Evolutionary conservation across 2,329 filamentous ascomycete genomes (phyloP).

Genomic region (Chrysosporium keratinophilum): DNA sequence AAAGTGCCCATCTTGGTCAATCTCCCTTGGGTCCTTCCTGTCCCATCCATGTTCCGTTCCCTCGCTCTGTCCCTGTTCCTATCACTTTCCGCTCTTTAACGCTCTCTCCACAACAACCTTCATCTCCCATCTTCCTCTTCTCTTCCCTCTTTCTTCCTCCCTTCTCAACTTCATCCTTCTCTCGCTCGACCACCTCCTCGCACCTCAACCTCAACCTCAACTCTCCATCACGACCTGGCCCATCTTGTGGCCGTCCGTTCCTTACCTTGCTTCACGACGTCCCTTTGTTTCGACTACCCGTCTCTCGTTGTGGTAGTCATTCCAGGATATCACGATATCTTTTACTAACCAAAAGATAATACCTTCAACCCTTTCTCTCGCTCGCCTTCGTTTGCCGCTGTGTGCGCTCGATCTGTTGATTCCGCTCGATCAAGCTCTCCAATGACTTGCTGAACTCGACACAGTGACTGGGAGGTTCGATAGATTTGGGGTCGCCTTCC

Average conservation of each 20-base stretch:
- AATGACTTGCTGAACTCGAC: neutral
- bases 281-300: slow-evolving; percentile 3
- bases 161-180: slow-evolving; percentile 15
- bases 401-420: neutral
- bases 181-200: slow-evolving; percentile 14
- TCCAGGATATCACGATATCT: neutral
- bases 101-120: no score
- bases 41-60: slow-evolving; percentile 11
- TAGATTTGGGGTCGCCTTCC: neutral
- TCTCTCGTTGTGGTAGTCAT: neutral
- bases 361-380: neutral
- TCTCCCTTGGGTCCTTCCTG: slow-evolving; percentile 2
- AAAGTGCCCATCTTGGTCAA: slow-evolving; percentile 4
- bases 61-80: slow-evolving; percentile 13
- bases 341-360: neutral
- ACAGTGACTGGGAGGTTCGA: slow-evolving; percentile 2
- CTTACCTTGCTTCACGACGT: slow-evolving; percentile 20
- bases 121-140: slow-evolving; percentile 1
- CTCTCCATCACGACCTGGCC: slow-evolving; percentile 19
- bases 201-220: slow-evolving; percentile 2
- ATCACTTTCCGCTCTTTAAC: slow-evolving; percentile 7
- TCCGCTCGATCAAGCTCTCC: neutral
- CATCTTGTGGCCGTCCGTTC: slow-evolving; percentile 32
- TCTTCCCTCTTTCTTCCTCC: slow-evolving; percentile 14
- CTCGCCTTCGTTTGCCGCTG: neutral